Evolutionary conservation across 1,284 basidiomycete species (phyloP), one percentile per base, ranked within the genome.

Genomic region (Fomitopsis pinicola): DNA sequence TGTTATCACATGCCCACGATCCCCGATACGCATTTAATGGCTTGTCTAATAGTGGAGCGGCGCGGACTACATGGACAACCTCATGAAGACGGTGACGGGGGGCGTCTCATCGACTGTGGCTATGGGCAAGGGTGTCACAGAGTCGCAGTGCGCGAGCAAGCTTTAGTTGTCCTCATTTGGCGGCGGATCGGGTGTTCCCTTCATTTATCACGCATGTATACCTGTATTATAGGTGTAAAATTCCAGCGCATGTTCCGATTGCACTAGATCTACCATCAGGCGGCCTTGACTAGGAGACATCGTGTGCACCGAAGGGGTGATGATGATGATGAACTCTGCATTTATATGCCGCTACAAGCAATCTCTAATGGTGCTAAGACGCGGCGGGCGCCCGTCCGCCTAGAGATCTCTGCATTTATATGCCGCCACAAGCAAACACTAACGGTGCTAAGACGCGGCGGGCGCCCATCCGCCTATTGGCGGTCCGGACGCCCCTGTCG

Each of bases 41-140:
- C 35, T 36, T 5, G 6, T n/a, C 15, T 59, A 22, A 22, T 22
- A 95, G 89, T 98, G 95, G 95, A 94, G 91, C 64, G 95, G 95
- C 50, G 95, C 92, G 17, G 94, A 97, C 75, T 97, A 94, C 72
- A 91, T 93, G 55, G 96, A 98, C 76, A 89, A 86, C 66, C 77
- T 97, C 65, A 85, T 97, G 78, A 96, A 95, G 85, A 95, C 95
- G 7, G 92, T 97, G 53, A 97, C 95, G 44, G 95, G 95, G 48
- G 95, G 96, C 63, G 85, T 97, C 63, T 95, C 93, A 17, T 94
- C 92, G 42, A 98, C 95, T 15, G 87, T 94, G 10, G 95, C 96
- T 19, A 97, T 98, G 95, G 95, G 95, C 62, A 87, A 88, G 71
- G 95, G 94, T 62, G 93, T 96, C 17, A 97, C 95, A 0, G 96